Evolutionary conservation across 2,329 filamentous ascomycete species (phyloP).

Genomic region (Monosporascus ibericus): DNA sequence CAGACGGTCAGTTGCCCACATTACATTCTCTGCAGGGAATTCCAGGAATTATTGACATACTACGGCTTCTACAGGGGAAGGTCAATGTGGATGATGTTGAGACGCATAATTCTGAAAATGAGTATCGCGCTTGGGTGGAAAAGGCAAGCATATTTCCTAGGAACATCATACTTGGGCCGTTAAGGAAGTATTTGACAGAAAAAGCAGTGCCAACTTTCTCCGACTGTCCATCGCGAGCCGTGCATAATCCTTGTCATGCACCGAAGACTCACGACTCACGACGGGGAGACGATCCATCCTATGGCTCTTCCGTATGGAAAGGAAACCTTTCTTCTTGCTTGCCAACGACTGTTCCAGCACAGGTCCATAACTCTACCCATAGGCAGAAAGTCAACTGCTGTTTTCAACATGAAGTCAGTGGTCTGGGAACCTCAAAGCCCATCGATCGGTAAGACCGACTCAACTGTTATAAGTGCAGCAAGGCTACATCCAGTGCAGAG

Average conservation of each 20-base stretch:
- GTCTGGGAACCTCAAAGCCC: slow-evolving; percentile 6
- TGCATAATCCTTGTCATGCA: slow-evolving; percentile 9
- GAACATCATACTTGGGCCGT: background rate
- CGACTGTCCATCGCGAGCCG: background rate
- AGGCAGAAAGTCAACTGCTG: slow-evolving; percentile 6
- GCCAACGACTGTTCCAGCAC: slow-evolving; percentile 12
- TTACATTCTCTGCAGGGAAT: background rate
- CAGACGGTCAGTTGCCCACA: background rate
- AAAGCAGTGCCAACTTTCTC: background rate
- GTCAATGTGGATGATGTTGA: background rate
- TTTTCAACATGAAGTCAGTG: slow-evolving; percentile 7
- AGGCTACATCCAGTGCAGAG: too few relatives aligned
- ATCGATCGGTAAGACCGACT: slow-evolving; percentile 5
- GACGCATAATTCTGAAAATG: background rate
- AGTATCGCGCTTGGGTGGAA: background rate
- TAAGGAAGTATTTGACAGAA: background rate
- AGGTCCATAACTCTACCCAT: slow-evolving; percentile 6
- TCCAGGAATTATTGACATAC: background rate
- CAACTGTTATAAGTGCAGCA: too few relatives aligned
- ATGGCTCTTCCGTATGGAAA: slow-evolving; percentile 9
- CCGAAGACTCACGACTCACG: background rate
- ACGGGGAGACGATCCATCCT: background rate
- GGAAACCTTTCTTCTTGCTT: slow-evolving; percentile 5
- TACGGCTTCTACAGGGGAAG: background rate
- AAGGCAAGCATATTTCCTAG: background rate